Conservation (phyloP, 352 stramenopile genomes). For the Aphanomyces invadans region DNA sequence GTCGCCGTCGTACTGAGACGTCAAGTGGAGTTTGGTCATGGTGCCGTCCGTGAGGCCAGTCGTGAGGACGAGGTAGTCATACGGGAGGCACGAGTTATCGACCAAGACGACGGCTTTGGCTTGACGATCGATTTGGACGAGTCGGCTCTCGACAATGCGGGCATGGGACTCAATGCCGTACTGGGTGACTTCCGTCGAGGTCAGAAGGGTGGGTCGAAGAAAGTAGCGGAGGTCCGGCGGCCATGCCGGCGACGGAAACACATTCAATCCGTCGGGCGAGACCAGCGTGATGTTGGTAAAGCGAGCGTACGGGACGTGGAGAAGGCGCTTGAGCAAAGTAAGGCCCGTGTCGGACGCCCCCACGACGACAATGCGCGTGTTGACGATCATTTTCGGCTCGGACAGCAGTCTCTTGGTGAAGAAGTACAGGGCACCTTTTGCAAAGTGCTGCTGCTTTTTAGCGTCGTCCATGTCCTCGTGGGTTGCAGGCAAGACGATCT, state of each 20-base stretch:
- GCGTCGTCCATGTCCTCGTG: slow-evolving; percentile 45
- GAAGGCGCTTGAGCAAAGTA: slow-evolving; percentile 63
- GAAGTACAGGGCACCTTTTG: slow-evolving; percentile 63
- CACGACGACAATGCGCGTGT: slow-evolving; percentile 80
- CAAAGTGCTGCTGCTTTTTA: slow-evolving; percentile 24
- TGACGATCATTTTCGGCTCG: slow-evolving; percentile 77
- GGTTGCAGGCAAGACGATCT: slow-evolving; percentile 32
- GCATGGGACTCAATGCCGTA: slow-evolving; percentile 58
- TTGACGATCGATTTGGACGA: slow-evolving; percentile 67
- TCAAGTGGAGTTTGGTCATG: slow-evolving; percentile 35
- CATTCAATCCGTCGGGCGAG: slow-evolving; percentile 52
- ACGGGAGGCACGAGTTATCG: slow-evolving; percentile 73
- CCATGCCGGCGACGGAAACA: slow-evolving; percentile 22
- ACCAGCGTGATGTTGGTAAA: slow-evolving; percentile 84
- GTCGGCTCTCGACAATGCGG: slow-evolving; percentile 44
- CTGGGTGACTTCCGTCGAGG: slow-evolving; percentile 38
- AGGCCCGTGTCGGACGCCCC: slow-evolving; percentile 75
- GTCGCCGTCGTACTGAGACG: slow-evolving; percentile 40
- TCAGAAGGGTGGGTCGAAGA: slow-evolving; percentile 41
- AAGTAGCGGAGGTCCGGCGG: slow-evolving; percentile 34
- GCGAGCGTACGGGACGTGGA: slow-evolving; percentile 73
- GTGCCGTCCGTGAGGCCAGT: slow-evolving; percentile 63
- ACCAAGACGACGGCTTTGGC: slow-evolving; percentile 62
- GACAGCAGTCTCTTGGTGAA: slow-evolving; percentile 76
- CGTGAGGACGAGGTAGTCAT: slow-evolving; percentile 76